phyloP scores from a whole-genome alignment of 2,329 filamentous ascomycete genomes.

The Geosmithia morbida region DNA sequence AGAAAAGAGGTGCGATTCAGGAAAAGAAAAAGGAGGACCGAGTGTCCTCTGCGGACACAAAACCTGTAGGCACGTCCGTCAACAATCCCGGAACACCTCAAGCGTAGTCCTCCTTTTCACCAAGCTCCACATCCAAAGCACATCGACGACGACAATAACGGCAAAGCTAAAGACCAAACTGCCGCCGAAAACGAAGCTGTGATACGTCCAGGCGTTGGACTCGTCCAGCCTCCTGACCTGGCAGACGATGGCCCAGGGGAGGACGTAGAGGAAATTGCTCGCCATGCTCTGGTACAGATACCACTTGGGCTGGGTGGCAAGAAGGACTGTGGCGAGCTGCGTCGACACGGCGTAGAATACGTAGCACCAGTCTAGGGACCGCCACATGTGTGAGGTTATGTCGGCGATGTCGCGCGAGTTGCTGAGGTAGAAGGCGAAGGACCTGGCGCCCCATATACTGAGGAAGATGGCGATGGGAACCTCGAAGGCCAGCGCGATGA shows the following conservation, averaged over 20 bases:
- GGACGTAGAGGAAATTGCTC: slow-evolving; percentile 53
- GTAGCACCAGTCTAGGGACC: slow-evolving; percentile 50
- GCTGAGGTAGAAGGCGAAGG: slow-evolving; percentile 50
- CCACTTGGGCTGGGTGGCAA: slow-evolving; percentile 50
- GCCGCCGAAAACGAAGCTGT: slow-evolving; percentile 52
- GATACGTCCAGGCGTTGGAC: slow-evolving; percentile 50
- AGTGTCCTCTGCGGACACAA: too few relatives aligned
- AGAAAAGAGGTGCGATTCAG: too few relatives aligned
- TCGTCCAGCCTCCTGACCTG: slow-evolving; percentile 30
- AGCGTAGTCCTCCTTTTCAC: slow-evolving; percentile 25
- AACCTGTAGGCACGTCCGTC: neutral
- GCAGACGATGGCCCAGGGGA: slow-evolving; percentile 57
- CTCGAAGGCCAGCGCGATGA: slow-evolving; percentile 42
- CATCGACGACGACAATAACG: slow-evolving; percentile 33
- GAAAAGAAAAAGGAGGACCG: too few relatives aligned
- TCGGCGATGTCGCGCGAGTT: slow-evolving; percentile 38
- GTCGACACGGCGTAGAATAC: slow-evolving; percentile 53
- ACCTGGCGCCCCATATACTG: slow-evolving; percentile 39
- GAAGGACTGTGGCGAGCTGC: slow-evolving; percentile 48
- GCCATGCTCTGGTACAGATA: slow-evolving; percentile 53
- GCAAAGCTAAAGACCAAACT: slow-evolving; percentile 54
- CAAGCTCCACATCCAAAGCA: slow-evolving; percentile 36
- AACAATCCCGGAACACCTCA: slow-evolving; percentile 14
- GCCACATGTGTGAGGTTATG: slow-evolving; percentile 53
- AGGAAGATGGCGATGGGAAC: slow-evolving; percentile 49